Percentiles rank a stretch among this genome's conserved stretches.
Evolutionary conservation across 345 rosid species (phyloP).

Genomic region (Euphorbia lathyris): DNA sequence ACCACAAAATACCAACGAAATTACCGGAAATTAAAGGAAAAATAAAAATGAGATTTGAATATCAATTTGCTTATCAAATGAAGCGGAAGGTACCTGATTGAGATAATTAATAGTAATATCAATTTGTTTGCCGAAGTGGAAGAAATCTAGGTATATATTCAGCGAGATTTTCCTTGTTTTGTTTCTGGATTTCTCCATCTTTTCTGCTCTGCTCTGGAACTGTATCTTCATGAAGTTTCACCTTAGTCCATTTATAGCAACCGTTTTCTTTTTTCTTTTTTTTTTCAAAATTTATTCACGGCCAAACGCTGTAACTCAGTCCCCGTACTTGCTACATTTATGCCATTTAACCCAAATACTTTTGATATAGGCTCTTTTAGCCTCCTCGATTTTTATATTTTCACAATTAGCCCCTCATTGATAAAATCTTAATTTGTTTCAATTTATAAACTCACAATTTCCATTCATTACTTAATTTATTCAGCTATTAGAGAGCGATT

Average conservation of each 20-base stretch:
- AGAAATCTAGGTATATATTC: constrained; percentile 33
- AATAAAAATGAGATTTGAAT: background rate
- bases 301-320: no score
- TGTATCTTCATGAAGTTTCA: background rate
- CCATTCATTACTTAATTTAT: no score
- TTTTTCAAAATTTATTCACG: no score
- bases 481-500: no score
- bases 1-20: background rate
- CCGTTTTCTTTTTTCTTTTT: no score
- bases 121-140: constrained; percentile 23
- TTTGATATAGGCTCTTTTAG: no score
- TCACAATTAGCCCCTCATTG: no score
- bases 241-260: background rate
- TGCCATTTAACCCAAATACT: no score
- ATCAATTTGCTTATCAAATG: background rate
- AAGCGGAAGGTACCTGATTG: constrained; percentile 31
- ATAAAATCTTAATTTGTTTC: no score
- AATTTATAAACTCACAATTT: no score
- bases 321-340: no score
- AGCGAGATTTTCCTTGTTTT: constrained; percentile 19
- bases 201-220: background rate
- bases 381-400: no score
- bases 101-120: constrained; percentile 29
- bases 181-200: background rate
- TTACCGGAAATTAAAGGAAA: background rate